Conservation (phyloP, 345 rosid species). For the Gossypium bickii region DNA sequence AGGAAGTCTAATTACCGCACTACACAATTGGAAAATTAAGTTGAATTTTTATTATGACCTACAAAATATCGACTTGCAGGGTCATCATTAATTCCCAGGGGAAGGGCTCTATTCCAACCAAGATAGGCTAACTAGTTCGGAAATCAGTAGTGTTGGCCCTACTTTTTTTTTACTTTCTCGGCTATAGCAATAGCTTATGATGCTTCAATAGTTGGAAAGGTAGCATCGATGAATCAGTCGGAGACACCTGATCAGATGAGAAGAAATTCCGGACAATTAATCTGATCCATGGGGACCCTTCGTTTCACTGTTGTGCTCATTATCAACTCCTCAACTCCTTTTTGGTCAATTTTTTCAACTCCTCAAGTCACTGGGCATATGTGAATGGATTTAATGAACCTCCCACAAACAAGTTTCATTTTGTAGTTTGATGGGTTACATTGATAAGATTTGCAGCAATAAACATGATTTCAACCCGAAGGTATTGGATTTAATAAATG, state of each 20-base stretch:
- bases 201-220: constrained; percentile 16
- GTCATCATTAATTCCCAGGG: neutral
- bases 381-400: neutral
- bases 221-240: constrained; percentile 32
- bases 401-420: neutral
- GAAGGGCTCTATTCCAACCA: constrained; percentile 12
- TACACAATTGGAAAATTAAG: neutral
- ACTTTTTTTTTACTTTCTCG: neutral
- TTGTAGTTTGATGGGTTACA: neutral
- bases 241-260: constrained; percentile 29
- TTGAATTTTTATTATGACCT: neutral
- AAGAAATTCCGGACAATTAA: constrained; percentile 21
- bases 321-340: neutral
- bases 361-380: neutral
- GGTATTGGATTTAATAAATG: neutral
- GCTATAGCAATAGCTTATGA: constrained; percentile 17
- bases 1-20: neutral
- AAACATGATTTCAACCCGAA: neutral
- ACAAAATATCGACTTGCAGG: neutral
- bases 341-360: too few relatives aligned
- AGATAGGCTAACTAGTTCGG: neutral
- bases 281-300: constrained; percentile 6
- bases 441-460: neutral
- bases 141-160: constrained; percentile 21
- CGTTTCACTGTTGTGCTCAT: neutral